These are phyloP conservation scores for Stagonosporopsis rhizophila DNA, from an alignment of 2,329 filamentous ascomycete genomes.

Conservation along the genomic window DNA sequence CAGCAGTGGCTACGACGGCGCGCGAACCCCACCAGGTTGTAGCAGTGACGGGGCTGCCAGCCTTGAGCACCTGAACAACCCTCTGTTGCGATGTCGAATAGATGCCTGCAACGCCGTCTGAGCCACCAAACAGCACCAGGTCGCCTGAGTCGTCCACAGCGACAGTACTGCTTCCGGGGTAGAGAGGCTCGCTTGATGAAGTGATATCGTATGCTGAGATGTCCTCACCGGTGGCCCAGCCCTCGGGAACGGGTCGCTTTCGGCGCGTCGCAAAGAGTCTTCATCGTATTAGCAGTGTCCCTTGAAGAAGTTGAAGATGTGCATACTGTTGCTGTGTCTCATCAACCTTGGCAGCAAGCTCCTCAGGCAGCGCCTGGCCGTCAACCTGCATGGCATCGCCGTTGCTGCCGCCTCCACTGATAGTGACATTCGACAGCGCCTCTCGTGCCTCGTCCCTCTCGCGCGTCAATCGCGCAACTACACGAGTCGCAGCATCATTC, in stretches of 20 bases:
- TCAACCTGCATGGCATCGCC: conserved; percentile 96
- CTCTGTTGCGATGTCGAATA: conserved; percentile 80
- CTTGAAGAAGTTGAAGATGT: background rate
- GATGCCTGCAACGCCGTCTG: conserved; percentile 76
- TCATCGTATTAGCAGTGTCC: conserved; percentile 34
- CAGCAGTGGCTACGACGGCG: conserved; percentile 75
- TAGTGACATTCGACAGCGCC: conserved; percentile 83
- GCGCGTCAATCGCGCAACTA: conserved; percentile 88
- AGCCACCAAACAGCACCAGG: conserved; percentile 75
- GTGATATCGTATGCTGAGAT: conserved; percentile 67
- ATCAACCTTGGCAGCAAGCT: conserved; percentile 75
- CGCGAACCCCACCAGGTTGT: conserved; percentile 71
- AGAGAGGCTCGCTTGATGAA: conserved; percentile 63
- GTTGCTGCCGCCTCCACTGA: conserved; percentile 63
- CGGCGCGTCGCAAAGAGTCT: conserved; percentile 88
- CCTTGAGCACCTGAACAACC: conserved; percentile 72
- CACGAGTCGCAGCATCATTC: conserved; percentile 93
- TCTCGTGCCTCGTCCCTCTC: conserved; percentile 93
- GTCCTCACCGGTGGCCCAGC: conserved; percentile 80
- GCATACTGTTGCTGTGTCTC: conserved; percentile 80
- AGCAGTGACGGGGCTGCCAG: conserved; percentile 71
- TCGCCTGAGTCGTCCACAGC: conserved; percentile 67
- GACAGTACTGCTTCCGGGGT: conserved; percentile 64
- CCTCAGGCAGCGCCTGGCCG: conserved; percentile 75
- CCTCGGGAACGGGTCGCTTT: conserved; percentile 84